Conservation (phyloP, 106 monocot species). For the Posidonia australis region DNA sequence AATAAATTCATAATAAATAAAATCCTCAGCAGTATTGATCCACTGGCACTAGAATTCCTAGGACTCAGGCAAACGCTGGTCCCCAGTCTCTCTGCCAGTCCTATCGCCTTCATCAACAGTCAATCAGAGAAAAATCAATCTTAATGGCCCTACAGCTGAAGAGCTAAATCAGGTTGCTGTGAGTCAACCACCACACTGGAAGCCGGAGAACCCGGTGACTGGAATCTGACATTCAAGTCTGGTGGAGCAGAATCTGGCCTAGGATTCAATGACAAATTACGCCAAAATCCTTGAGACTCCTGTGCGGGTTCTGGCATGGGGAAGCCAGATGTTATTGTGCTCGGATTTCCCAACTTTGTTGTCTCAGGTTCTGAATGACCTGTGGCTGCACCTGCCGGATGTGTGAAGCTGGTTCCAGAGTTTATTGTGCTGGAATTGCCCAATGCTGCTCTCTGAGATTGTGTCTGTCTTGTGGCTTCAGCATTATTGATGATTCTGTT, state of each 20-base stretch:
- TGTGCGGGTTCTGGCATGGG: not conserved
- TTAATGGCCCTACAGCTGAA: constrained; percentile 37
- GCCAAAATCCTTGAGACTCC: constrained; percentile 19
- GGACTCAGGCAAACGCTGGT: not conserved
- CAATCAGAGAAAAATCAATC: constrained; percentile 11
- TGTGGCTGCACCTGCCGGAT: not conserved
- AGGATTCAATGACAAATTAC: constrained; percentile 1
- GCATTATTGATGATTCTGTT: not conserved
- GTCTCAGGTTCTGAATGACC: constrained; percentile 3
- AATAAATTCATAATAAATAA: constrained; percentile 1
- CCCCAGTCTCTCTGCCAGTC: too few relatives aligned
- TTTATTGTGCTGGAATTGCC: not conserved
- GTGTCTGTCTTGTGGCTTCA: not conserved
- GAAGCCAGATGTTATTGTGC: not conserved
- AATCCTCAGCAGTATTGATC: not conserved
- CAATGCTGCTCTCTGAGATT: not conserved
- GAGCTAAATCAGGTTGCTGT: constrained; percentile 69
- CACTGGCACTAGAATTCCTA: not conserved
- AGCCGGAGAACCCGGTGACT: constrained; percentile 44
- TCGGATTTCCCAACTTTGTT: constrained; percentile 1
- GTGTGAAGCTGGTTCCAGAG: not conserved
- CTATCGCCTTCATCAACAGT: not conserved
- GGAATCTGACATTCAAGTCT: constrained; percentile 47
- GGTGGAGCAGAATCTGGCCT: constrained; percentile 30
- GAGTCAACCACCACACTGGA: constrained; percentile 19